Evolutionary conservation across 768 basidiomycete genomes (phyloP).

Genomic region (Termitomyces sp.): DNA sequence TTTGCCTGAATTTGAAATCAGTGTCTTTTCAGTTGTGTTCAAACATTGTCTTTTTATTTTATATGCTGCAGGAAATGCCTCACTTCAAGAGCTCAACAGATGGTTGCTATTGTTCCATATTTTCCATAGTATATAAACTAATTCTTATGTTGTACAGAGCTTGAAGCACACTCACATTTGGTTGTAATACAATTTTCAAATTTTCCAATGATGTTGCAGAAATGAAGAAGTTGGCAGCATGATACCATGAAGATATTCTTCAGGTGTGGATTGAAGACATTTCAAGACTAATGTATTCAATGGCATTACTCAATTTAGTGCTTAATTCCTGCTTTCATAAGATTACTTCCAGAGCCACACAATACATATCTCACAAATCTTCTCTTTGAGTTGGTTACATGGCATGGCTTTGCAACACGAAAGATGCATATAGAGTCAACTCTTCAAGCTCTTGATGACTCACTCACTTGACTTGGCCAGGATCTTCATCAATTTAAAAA

Average conservation of each 20-base stretch:
- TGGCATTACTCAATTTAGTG: not conserved
- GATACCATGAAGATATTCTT: not conserved
- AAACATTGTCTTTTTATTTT: slow-evolving; percentile 22
- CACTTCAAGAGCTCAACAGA: not conserved
- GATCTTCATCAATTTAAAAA: slow-evolving; percentile 10
- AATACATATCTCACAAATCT: slow-evolving; percentile 17
- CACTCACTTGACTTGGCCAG: slow-evolving; percentile 12
- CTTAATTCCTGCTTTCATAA: not conserved
- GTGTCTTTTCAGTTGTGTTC: slow-evolving; percentile 22
- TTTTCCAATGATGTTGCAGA: not conserved
- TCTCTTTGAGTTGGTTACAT: slow-evolving; percentile 18
- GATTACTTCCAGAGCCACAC: slow-evolving; percentile 12
- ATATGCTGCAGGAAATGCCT: slow-evolving; percentile 2
- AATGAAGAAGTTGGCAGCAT: not conserved
- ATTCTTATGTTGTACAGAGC: not conserved
- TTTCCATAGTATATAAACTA: not conserved
- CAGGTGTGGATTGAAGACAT: not conserved
- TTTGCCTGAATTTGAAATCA: slow-evolving; percentile 26
- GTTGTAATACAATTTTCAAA: not conserved
- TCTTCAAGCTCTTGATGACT: slow-evolving; percentile 6
- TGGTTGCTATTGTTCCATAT: not conserved
- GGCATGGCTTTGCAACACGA: slow-evolving; percentile 26
- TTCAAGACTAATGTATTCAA: not conserved
- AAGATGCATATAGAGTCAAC: slow-evolving; percentile 19
- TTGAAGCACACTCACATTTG: not conserved